phyloP scores from a whole-genome alignment of 2,329 filamentous ascomycete genomes.

The Bretziella fagacearum region DNA sequence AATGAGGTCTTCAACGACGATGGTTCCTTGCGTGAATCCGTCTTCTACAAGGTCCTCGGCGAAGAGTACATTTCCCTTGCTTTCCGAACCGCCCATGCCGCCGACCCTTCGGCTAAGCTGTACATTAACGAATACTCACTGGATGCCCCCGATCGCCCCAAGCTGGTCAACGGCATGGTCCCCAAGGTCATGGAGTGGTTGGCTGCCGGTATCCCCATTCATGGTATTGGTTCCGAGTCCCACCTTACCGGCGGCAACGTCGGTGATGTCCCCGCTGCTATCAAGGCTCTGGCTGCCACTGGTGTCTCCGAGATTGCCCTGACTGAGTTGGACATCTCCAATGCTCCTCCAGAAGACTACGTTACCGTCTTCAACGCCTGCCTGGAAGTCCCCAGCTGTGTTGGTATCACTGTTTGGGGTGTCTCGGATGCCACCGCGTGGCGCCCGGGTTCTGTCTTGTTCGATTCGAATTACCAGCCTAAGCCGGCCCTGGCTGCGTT shows the following conservation, averaged over 20 bases:
- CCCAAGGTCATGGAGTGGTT: constrained; percentile 46
- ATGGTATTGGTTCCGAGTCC: constrained; percentile 43
- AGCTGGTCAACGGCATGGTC: constrained; percentile 37
- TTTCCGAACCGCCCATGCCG: constrained; percentile 48
- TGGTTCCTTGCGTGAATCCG: constrained; percentile 39
- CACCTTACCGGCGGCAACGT: constrained; percentile 34
- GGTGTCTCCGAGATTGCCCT: constrained; percentile 41
- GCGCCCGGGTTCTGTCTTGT: constrained; percentile 34
- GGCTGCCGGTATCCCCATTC: constrained; percentile 43
- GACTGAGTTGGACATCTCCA: constrained; percentile 51
- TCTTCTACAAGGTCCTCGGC: constrained; percentile 52
- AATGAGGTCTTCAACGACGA: constrained; percentile 50
- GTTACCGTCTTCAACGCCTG: constrained; percentile 41
- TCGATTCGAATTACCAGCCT: constrained; percentile 33
- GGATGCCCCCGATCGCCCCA: constrained; percentile 40
- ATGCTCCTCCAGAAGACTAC: constrained; percentile 39
- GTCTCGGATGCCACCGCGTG: constrained; percentile 35
- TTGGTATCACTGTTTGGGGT: constrained; percentile 50
- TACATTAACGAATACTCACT: constrained; percentile 66
- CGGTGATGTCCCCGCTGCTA: constrained; percentile 28
- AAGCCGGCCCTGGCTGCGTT: constrained; percentile 36
- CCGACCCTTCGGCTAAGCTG: constrained; percentile 49
- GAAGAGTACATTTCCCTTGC: constrained; percentile 54
- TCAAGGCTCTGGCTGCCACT: constrained; percentile 34
- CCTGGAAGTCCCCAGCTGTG: constrained; percentile 38